These are phyloP conservation scores for Barnettozyma botsteinii DNA, from an alignment of 805 yeast genomes.

Conservation along the genomic window DNA sequence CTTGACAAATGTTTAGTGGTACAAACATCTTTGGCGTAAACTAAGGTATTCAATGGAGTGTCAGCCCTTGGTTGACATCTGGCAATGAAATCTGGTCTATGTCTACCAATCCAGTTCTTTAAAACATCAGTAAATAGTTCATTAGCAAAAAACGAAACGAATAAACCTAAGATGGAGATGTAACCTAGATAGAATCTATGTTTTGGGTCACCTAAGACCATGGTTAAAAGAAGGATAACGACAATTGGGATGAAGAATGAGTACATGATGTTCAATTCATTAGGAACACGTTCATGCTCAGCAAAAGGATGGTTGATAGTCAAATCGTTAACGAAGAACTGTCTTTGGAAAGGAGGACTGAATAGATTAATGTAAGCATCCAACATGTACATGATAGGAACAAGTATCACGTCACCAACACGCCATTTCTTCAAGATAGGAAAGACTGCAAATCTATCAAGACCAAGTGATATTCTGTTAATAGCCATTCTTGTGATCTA, in stretches of 20 bases:
- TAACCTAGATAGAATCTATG: constrained; percentile 56
- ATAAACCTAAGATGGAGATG: constrained; percentile 61
- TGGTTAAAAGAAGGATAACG: constrained; percentile 31
- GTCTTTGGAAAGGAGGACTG: constrained; percentile 66
- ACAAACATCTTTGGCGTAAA: constrained; percentile 59
- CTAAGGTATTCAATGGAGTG: constrained; percentile 50
- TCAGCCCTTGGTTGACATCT: constrained; percentile 67
- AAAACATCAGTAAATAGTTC: constrained; percentile 63
- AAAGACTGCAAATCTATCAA: constrained; percentile 21
- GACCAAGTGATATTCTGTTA: constrained; percentile 23
- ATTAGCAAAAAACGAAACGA: constrained; percentile 52
- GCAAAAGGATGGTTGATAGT: constrained; percentile 81
- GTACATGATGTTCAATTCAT: constrained; percentile 45
- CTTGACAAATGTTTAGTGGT: constrained; percentile 41
- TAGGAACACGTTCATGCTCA: constrained; percentile 64
- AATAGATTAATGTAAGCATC: constrained; percentile 30
- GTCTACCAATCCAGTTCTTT: constrained; percentile 84
- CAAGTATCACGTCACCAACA: constrained; percentile 30
- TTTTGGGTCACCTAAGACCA: constrained; percentile 35
- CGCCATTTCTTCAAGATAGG: constrained; percentile 32
- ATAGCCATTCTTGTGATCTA: constrained; percentile 17
- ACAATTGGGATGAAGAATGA: constrained; percentile 46
- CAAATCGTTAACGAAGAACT: constrained; percentile 68
- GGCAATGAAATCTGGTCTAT: constrained; percentile 86
- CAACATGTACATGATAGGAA: constrained; percentile 27